Conservation (phyloP, 441 rosid species). For the Populus hybrid region DNA sequence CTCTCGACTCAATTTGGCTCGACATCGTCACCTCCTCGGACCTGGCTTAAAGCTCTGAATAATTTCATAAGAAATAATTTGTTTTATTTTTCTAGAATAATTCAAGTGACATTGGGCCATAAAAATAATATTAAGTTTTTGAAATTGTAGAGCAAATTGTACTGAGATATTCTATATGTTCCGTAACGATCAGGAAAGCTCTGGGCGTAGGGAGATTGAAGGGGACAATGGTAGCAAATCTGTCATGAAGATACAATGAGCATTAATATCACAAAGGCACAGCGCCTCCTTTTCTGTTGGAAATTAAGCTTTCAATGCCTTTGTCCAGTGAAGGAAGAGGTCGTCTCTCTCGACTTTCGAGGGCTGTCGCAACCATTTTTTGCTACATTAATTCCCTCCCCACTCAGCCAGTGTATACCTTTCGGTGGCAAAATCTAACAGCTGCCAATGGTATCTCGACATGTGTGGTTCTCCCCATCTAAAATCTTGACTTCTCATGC, state of each 20-base stretch:
- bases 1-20: too few species aligned
- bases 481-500: neutral
- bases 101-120: too few species aligned
- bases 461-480: neutral
- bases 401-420: neutral
- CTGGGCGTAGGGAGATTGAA: too few species aligned
- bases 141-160: too few species aligned
- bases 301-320: conserved; percentile 15
- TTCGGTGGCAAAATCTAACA: neutral
- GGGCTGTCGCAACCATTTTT: conserved; percentile 18
- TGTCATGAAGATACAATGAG: neutral
- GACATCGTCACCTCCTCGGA: too few species aligned
- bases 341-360: neutral
- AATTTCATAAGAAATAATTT: too few species aligned
- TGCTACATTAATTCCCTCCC: neutral
- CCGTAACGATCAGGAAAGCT: too few species aligned
- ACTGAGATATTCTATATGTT: too few species aligned
- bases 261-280: neutral
- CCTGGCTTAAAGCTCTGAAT: too few species aligned
- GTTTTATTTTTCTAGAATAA: too few species aligned
- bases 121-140: too few species aligned
- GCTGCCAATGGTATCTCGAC: neutral
- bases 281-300: conserved; percentile 40
- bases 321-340: neutral
- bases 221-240: neutral